These are phyloP conservation scores for Rugonectria rugulosa DNA, from an alignment of 2,329 filamentous ascomycete genomes.

Conservation along the genomic window DNA sequence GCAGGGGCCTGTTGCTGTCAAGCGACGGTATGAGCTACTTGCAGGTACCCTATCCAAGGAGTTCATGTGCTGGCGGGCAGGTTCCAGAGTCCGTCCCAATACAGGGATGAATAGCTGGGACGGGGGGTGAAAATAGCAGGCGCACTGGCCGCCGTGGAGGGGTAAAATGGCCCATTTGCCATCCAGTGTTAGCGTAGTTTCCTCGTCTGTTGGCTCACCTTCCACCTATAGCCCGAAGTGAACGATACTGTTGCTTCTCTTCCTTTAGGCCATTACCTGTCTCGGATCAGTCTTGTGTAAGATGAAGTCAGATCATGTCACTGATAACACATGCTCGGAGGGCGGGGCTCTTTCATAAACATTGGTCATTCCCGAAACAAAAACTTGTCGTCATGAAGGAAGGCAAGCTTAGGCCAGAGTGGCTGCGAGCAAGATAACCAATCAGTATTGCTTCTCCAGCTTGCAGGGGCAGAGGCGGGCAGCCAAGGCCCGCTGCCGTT, in stretches of 20 bases:
- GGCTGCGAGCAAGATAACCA: too few species aligned
- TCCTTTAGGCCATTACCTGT: not conserved
- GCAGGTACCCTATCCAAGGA: not conserved
- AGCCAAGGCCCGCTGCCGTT: too few species aligned
- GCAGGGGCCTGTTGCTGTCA: not conserved
- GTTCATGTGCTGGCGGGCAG: not conserved
- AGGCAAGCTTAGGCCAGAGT: too few species aligned
- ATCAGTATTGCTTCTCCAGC: too few species aligned
- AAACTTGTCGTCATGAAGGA: too few species aligned
- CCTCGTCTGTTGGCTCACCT: not conserved
- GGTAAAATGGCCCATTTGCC: not conserved
- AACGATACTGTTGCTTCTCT: not conserved
- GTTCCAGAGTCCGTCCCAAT: not conserved
- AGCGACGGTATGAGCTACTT: not conserved
- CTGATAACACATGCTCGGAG: not conserved
- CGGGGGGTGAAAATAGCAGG: not conserved
- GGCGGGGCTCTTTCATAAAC: too few species aligned
- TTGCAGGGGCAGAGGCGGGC: too few species aligned
- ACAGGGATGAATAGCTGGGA: not conserved
- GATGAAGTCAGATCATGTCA: not conserved
- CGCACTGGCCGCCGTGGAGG: not conserved
- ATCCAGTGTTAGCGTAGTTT: not conserved
- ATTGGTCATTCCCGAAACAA: too few species aligned
- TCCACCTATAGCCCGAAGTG: too few species aligned
- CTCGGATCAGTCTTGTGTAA: too few species aligned